Evolutionary conservation across 2,329 filamentous ascomycete genomes (phyloP), one percentile per base, ranked within the genome.

Genomic region (Nigrospora oryzae): DNA sequence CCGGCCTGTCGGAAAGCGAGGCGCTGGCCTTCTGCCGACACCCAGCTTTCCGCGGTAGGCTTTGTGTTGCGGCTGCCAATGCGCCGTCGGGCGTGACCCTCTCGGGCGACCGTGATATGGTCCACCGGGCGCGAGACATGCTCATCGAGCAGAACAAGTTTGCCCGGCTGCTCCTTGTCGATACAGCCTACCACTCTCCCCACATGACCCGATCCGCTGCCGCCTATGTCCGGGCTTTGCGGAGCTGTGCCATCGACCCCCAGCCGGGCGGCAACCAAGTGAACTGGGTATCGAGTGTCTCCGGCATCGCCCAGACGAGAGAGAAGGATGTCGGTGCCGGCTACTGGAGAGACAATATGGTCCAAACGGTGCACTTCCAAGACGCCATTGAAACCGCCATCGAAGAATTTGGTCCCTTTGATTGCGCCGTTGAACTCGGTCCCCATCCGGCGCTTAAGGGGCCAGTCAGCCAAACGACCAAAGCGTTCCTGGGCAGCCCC

Each of bases 131-230:
- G 8, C 44, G 52, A 16, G 44, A 51, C 2, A 36, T 53, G 36
- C 45, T 62, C 6, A 36, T 34, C 1, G 40, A 38, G 8, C 36
- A 49, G 7, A 38, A 54, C 1, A 63, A 53, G 40, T 68, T 69
- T 40, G 59, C 61, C 0, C 55, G 65, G 2, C 11, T 60, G 0
- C 55, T 75, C 7, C 50, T 52, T 2, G 63, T 75, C 0, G 68
- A 73, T 38, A 70, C 62, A 0, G 72, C 71, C 0, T 75, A 75
- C 42, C 72, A 75, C 53, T 75, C 71, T 0, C 62, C 61, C 1
- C 72, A 74, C 49, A 75, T 75, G 71, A 40, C 53, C 1, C 46
- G 23, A 17, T 54, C 66, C 1, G 61, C 64, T 0, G 49, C 34
- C 1, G 47, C 58, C 40, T 72, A 72, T 44, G 47, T 59, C 3